These are phyloP conservation scores for Glarea lozoyensis DNA, from an alignment of 495 filamentous ascomycete species.

Conservation along the genomic window DNA sequence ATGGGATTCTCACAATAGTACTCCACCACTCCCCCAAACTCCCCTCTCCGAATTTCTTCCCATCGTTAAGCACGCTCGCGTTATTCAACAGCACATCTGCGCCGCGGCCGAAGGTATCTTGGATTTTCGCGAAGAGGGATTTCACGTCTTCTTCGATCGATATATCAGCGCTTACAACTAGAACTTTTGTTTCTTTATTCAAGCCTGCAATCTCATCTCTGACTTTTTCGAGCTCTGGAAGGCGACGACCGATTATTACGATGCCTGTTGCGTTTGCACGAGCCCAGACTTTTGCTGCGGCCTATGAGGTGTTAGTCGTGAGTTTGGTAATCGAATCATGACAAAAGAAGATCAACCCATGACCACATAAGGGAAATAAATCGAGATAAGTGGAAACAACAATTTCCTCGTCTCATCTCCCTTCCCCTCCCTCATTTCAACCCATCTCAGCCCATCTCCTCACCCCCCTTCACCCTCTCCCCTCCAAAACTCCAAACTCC, in stretches of 20 bases:
- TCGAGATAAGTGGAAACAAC: too few relatives aligned
- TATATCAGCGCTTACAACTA: conserved; percentile 25
- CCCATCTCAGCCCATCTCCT: too few relatives aligned
- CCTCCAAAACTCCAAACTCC: too few relatives aligned
- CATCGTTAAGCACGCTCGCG: conserved; percentile 19
- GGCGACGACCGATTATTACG: conserved; percentile 27
- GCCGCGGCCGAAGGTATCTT: conserved; percentile 23
- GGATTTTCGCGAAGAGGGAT: conserved; percentile 25
- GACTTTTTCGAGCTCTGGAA: conserved; percentile 18
- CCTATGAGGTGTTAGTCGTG: conserved; percentile 3
- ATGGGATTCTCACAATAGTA: neutral
- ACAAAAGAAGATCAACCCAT: too few relatives aligned
- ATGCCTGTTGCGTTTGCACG: conserved; percentile 28
- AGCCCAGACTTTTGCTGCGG: conserved; percentile 13
- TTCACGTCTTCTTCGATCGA: conserved; percentile 21
- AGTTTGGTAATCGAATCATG: too few relatives aligned
- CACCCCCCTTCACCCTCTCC: too few relatives aligned
- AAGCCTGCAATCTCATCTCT: conserved; percentile 17
- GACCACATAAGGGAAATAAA: too few relatives aligned
- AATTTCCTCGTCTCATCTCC: too few relatives aligned
- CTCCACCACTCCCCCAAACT: conserved; percentile 1
- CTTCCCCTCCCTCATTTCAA: too few relatives aligned
- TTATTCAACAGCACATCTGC: conserved; percentile 35
- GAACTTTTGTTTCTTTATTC: conserved; percentile 18
- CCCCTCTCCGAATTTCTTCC: conserved; percentile 1